Base-by-base conservation (phyloP, 768 basidiomycete genomes). In the Xanthoconium purpureum region DNA sequence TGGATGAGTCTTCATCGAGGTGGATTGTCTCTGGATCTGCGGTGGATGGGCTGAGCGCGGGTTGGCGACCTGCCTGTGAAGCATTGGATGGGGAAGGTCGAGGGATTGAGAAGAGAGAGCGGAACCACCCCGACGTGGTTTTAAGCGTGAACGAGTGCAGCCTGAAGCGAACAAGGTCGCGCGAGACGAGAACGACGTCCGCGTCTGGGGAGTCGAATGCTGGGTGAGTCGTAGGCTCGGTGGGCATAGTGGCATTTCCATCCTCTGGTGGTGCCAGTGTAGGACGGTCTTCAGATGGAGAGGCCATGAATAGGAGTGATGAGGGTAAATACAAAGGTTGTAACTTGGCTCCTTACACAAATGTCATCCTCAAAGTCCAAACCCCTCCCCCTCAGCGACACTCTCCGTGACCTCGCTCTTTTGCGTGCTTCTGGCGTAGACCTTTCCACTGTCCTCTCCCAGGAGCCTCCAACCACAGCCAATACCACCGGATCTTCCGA, bases 401-500 rank as follows among this genome's bases (percentile, higher is more conserved):
- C 83, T 8, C 77, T 91, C 37, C 84, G 80, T 13, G 90, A 92
- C 70, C 80, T 92, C 24, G 88, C 89, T 6, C 70, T 89, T 33
- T 73, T 91, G 18, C 81, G 86, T 39, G 82, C 82, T 29, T 83
- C 85, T 11, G 81, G 79, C 24, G 56, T 80, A 44, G 74, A 79
- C 57, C 60, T 81, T 17, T 64, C 73, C 6, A 53, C 46, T 10
- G 49, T 76, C 35, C 66, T 78, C 28, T 35, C 71, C 13, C 28
- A 50, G 7, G 29, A 52, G 3, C 39, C 49, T 29, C 17, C 55
- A 30, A 14, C 54, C 5, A 32, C 6, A 13, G 14, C 40, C 50
- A 39, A 51, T 30, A 47, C 58, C 50, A 18, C 55, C 30, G 57
- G 60, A 33, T 40, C 58, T 15, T 13, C 55, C 24, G 58, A 68